Evolutionary conservation across 23 red algal genomes (phyloP).

Genomic region (Rhodosorus marinus): DNA sequence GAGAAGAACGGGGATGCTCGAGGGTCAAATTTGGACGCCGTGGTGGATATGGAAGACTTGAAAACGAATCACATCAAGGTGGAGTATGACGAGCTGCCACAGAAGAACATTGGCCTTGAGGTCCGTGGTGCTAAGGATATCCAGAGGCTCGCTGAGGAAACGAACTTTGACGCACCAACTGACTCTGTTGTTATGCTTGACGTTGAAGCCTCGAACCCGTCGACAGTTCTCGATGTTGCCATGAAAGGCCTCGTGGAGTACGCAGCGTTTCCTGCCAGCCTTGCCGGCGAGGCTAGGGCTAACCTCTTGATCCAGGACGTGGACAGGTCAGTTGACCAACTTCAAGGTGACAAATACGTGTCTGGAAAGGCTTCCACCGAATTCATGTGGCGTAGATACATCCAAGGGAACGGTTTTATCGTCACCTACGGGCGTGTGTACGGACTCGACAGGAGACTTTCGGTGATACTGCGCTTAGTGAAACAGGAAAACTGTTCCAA

Average conservation of each 20-base stretch:
- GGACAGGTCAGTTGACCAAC: no score
- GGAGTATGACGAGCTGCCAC: conserved; percentile 15
- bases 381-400: conserved; percentile 70
- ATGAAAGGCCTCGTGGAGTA: conserved; percentile 12
- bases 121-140: conserved; percentile 48
- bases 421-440: conserved; percentile 25
- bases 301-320: no score
- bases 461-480: conserved; percentile 32
- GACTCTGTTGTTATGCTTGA: conserved; percentile 22
- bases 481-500: conserved; percentile 39
- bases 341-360: no score
- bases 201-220: conserved; percentile 10
- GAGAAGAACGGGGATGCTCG: no score
- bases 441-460: conserved; percentile 11
- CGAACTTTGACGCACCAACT: neutral
- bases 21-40: no score
- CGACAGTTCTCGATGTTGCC: conserved; percentile 15
- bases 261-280: no score
- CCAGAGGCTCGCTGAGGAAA: conserved; percentile 12
- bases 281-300: no score
- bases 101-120: conserved; percentile 24
- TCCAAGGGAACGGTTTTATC: conserved; percentile 55
- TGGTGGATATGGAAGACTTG: no score
- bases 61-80: neutral
- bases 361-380: no score